Base-by-base conservation (phyloP, 441 rosid species). In the Aleurites moluccanus region DNA sequence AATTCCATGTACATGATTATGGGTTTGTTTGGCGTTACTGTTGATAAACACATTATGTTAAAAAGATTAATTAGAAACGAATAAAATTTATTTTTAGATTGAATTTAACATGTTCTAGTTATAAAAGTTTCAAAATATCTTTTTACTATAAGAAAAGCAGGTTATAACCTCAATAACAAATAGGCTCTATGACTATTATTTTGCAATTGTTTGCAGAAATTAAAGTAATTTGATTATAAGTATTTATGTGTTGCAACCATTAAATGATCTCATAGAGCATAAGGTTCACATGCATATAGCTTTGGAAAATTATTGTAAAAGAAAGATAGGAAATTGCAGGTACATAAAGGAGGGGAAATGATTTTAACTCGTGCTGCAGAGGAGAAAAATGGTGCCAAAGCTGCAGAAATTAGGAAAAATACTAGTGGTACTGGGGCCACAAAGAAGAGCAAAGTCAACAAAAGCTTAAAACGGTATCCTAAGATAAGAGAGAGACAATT, bases 321-420 rank as follows among this genome's bases (percentile, higher is more conserved):
- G 28, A 20, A 50, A 42, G 25, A 28, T 63, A 50, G 66, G 55
- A 77, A 70, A 69, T 8, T n/a, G 50, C 81, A 91, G 99, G 88
- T 94, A 55, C 88, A 86, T 33, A 89, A 82, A 77, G 99, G 98
- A 78, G 97, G 96, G 55, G 91, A 91, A 49, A 86, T 87, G 81
- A 92, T 90, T 50, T 67, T 89, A 75, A 75, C 76, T 73, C 81
- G 86, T 52, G 91, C 89, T 6, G 81, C 84, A 3, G 83, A 77
- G 79, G 80, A 86, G 76, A 86, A 78, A 70, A 83, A 79, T 73
- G 76, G 79, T 35, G 72, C 67, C 53, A 78, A 78, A 56, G 73
- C 74, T 23, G 77, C 78, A 44, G 80, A 78, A 72, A 80, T 77
- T 44, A 47, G 53, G 70, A 74, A 72, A n/a, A 79, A 73, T 25